phyloP scores from a whole-genome alignment of 2,329 filamentous ascomycete species.

The Neonectria magnoliae region DNA sequence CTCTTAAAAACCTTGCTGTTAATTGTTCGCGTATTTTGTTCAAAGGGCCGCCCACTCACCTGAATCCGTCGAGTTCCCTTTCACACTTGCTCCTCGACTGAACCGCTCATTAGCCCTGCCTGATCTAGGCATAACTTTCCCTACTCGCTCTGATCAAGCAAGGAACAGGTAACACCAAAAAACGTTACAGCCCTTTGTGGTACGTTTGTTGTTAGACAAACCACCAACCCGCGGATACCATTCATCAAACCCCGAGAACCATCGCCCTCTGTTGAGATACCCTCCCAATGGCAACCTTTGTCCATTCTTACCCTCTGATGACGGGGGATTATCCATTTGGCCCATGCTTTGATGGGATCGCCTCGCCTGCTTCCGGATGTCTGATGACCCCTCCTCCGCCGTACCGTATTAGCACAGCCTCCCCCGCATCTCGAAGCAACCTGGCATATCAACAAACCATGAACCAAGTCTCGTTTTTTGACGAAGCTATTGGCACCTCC shows the following conservation, averaged over 20 bases:
- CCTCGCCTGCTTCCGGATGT: conserved; percentile 24
- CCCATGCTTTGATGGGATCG: conserved; percentile 12
- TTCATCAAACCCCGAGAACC: not conserved
- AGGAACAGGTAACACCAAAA: not conserved
- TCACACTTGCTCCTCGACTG: conserved; percentile 8
- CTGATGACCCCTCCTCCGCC: conserved; percentile 35
- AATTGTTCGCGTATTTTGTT: conserved; percentile 14
- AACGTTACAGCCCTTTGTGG: not conserved
- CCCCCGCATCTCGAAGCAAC: conserved; percentile 31
- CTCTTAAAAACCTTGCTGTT: not conserved
- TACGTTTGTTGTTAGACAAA: not conserved
- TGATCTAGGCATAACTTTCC: conserved; percentile 9
- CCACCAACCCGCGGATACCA: not conserved
- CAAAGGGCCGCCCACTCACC: conserved; percentile 4
- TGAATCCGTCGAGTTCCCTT: conserved; percentile 8
- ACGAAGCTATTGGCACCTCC: conserved; percentile 39
- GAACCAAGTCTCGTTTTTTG: conserved; percentile 40
- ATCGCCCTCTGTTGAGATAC: not conserved
- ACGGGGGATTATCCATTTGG: conserved; percentile 11
- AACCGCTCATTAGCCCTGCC: conserved; percentile 8
- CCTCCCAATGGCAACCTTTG: conserved; percentile 20
- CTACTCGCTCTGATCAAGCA: conserved; percentile 2
- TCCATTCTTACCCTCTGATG: not conserved
- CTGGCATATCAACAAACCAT: conserved; percentile 31
- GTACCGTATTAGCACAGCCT: conserved; percentile 35